phyloP scores from a whole-genome alignment of 2,329 filamentous ascomycete genomes.

The Alternaria tenuissima region DNA sequence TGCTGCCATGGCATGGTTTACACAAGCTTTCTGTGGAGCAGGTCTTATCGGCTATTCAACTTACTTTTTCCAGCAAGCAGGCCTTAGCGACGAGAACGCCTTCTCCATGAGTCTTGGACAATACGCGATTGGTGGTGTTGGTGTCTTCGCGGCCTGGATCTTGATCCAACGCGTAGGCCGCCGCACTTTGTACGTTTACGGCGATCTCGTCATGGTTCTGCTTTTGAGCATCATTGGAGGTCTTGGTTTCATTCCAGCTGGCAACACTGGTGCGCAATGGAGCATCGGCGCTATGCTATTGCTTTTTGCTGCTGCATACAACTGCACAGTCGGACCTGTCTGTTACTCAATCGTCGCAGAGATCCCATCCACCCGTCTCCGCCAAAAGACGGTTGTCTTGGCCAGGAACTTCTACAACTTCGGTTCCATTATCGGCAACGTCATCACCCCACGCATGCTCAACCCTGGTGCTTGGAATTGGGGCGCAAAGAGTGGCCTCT shows the following conservation, averaged over 20 bases:
- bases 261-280: slow-evolving; percentile 58
- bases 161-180: slow-evolving; percentile 81
- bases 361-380: slow-evolving; percentile 80
- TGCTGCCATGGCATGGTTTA: slow-evolving; percentile 61
- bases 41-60: slow-evolving; percentile 51
- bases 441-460: slow-evolving; percentile 48
- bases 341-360: slow-evolving; percentile 90
- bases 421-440: slow-evolving; percentile 77
- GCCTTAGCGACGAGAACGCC: slow-evolving; percentile 52
- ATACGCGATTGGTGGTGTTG: slow-evolving; percentile 65
- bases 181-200: slow-evolving; percentile 76
- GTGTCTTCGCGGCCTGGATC: slow-evolving; percentile 79
- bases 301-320: slow-evolving; percentile 72
- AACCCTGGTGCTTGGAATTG: slow-evolving; percentile 60
- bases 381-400: slow-evolving; percentile 90
- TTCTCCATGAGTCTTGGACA: slow-evolving; percentile 62
- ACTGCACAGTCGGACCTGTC: slow-evolving; percentile 85
- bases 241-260: slow-evolving; percentile 65
- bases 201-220: slow-evolving; percentile 63
- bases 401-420: slow-evolving; percentile 80
- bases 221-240: slow-evolving; percentile 84
- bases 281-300: slow-evolving; percentile 46
- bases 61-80: slow-evolving; percentile 60
- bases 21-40: slow-evolving; percentile 53
- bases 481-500: slow-evolving; percentile 86